Evolutionary conservation across 345 rosid genomes (phyloP), one percentile per base, ranked within the genome.

Genomic region (Ceriops decandra): DNA sequence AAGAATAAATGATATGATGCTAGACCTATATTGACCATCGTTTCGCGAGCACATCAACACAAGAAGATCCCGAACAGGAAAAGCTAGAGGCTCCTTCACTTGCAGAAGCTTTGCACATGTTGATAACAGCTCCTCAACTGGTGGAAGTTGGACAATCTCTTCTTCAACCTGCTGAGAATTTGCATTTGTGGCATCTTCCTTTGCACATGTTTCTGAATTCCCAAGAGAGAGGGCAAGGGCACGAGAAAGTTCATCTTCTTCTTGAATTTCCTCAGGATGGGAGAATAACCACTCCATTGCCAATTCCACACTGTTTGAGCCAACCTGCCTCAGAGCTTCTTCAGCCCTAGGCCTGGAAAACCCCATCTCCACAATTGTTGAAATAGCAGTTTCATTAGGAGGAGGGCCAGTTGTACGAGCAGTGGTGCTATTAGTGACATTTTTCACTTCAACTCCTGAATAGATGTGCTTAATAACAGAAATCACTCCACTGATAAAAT

Each of bases 201-300:
- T 91, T n/a, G 81, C 49, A 58, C 89, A 92, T 62, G 90, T 73
- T 77, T 93, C 98, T 72, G 98, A 83, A 69, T 84, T 93, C 42
- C 98, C 97, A 70, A 91, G 77, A 22, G 98, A 93, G 86, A 93
- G 89, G 52, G 98, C 97, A 80, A 93, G 95, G 62, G 98, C 98
- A 46, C 96, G 97, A 54, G 97, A 92, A 83, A 93, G 95, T 74
- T 93, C 97, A 85, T 93, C 98, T 70, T 93, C 98, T 80, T 93
- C 98, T 76, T 73, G 93, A 75, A 75, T 58, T 82, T 93, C 98
- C 81, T 91, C 98, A 6, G 89, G 89, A 82, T 91, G 97, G 71
- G 98, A 83, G 78, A 85, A 91, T 72, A 93, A 80, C 98, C 98
- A 93, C 79, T 93, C 98, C 95, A 87, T 93, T 63, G 98, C 98